Evolutionary conservation across 345 rosid genomes (phyloP).

Genomic region (Hibiscus mutabilis): DNA sequence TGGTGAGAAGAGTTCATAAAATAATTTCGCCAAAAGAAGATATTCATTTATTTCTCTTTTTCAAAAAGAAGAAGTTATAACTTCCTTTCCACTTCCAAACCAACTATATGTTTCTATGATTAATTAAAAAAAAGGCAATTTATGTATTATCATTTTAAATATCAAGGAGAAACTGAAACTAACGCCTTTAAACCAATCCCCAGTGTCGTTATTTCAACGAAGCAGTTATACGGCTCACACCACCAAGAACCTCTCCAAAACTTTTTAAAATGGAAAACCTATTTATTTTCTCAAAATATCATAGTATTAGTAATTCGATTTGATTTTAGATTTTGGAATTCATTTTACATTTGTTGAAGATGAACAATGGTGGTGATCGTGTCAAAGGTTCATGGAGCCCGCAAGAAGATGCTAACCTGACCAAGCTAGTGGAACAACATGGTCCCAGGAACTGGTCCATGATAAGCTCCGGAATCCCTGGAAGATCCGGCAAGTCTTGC

Average conservation of each 20-base stretch:
- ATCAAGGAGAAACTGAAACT: constrained; percentile 7
- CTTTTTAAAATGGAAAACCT: constrained; percentile 15
- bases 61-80: background rate
- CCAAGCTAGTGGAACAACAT: constrained; percentile 41
- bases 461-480: constrained; percentile 49
- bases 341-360: background rate
- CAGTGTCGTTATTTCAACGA: constrained; percentile 24
- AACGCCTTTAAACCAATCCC: constrained; percentile 3
- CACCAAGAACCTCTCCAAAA: constrained; percentile 27
- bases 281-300: background rate
- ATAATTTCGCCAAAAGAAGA: too few species aligned
- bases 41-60: too few species aligned
- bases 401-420: background rate
- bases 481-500: constrained; percentile 66
- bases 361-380: constrained; percentile 19
- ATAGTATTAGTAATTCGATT: background rate
- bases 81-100: background rate
- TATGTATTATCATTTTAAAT: background rate
- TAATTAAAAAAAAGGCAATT: background rate
- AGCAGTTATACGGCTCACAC: constrained; percentile 50
- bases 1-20: too few species aligned
- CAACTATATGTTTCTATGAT: background rate
- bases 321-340: background rate
- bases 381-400: constrained; percentile 65
- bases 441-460: constrained; percentile 71